A percentile compares a stretch with the other conserved stretches of the same genome.
Evolutionary conservation across 2,329 filamentous ascomycete species (phyloP).

Genomic region (Didymella glomerata): DNA sequence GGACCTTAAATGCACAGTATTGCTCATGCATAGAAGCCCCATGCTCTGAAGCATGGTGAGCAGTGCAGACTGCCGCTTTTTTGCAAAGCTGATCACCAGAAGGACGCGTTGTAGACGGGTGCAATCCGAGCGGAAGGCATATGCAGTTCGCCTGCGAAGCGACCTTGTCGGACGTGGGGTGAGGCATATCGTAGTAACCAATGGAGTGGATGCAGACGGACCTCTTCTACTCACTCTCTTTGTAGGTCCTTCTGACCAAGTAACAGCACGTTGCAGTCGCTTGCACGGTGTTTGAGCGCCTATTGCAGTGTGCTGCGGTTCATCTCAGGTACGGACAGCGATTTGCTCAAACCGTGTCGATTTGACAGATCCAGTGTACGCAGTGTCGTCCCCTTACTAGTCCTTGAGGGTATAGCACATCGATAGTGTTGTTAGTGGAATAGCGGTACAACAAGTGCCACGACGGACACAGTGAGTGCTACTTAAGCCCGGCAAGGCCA

Average conservation of each 20-base stretch:
- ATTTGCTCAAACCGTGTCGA: not conserved
- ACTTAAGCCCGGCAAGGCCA: not conserved
- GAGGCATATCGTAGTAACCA: not conserved
- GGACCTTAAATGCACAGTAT: not conserved
- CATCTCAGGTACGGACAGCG: not conserved
- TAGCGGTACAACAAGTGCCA: not conserved
- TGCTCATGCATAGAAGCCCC: not conserved
- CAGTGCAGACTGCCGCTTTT: too few species aligned
- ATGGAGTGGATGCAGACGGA: not conserved
- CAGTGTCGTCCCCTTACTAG: not conserved
- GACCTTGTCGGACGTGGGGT: not conserved
- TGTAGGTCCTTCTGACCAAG: not conserved
- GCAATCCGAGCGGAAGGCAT: constrained; percentile 9
- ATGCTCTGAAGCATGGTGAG: not conserved
- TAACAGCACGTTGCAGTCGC: not conserved
- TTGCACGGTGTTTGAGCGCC: not conserved
- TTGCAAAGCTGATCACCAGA: too few species aligned
- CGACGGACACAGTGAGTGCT: not conserved
- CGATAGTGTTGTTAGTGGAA: not conserved
- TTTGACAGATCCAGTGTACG: not conserved
- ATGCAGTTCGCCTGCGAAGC: not conserved
- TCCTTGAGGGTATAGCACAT: not conserved
- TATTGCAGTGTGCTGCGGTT: not conserved
- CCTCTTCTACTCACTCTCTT: not conserved
- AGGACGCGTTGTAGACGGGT: too few species aligned